These are phyloP conservation scores for Climacium dendroides DNA, from an alignment of 225 moss, liverwort and hornwort species.

Conservation along the genomic window DNA sequence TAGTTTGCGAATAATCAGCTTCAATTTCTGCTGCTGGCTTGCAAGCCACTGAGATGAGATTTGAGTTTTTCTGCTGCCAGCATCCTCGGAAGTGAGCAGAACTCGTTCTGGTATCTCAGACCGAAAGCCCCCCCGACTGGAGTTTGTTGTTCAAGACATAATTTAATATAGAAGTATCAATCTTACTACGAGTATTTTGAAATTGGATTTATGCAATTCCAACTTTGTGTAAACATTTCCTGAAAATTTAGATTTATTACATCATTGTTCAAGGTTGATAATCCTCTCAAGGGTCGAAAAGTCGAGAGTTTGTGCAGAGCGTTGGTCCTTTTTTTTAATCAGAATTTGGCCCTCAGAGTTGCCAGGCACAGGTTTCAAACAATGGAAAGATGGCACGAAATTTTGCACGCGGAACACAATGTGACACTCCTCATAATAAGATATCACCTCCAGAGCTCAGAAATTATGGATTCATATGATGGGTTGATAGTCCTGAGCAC, in stretches of 20 bases:
- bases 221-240: background rate
- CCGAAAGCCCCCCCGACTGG: background rate
- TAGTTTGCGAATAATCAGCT: background rate
- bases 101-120: constrained; percentile 22
- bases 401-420: background rate
- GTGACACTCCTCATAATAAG: background rate
- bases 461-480: background rate
- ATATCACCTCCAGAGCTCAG: background rate
- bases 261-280: background rate
- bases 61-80: background rate
- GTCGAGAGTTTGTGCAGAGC: background rate
- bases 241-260: background rate
- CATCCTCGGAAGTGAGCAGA: constrained; percentile 11
- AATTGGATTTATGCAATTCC: background rate
- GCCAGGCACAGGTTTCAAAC: background rate
- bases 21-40: background rate
- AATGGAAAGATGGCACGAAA: background rate
- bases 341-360: background rate
- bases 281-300: background rate
- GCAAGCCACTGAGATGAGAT: background rate
- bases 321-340: background rate
- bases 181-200: background rate
- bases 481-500: too few relatives aligned
- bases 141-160: background rate
- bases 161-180: too few relatives aligned